These are phyloP conservation scores for Daldinia sp. DNA, from an alignment of 2,329 filamentous ascomycete genomes.

Conservation along the genomic window DNA sequence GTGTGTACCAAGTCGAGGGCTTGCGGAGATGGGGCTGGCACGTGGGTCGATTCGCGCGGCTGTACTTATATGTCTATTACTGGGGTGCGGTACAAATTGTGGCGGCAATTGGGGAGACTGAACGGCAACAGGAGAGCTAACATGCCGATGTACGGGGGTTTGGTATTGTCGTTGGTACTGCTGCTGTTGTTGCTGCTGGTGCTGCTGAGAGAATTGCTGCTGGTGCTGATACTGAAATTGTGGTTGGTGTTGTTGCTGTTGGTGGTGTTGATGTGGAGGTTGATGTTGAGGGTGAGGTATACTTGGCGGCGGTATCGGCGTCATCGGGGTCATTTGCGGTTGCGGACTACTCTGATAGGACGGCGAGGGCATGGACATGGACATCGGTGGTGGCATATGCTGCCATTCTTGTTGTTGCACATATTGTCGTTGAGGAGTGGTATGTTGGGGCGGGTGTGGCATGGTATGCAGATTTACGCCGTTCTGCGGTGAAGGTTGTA, in stretches of 20 bases:
- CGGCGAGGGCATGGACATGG: constrained; percentile 59
- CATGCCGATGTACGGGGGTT: constrained; percentile 40
- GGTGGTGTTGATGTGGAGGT: constrained; percentile 20
- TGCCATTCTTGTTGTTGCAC: constrained; percentile 52
- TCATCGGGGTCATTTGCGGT: constrained; percentile 20
- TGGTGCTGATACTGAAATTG: constrained; percentile 40
- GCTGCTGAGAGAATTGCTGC: constrained; percentile 32
- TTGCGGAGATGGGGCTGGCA: constrained; percentile 49
- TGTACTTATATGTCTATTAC: constrained; percentile 41
- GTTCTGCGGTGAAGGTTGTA: constrained; percentile 41
- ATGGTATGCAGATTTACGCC: constrained; percentile 47
- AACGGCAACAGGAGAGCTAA: constrained; percentile 45
- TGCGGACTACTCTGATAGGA: constrained; percentile 47
- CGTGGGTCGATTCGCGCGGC: constrained; percentile 48
- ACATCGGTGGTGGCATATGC: constrained; percentile 48
- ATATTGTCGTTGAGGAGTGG: constrained; percentile 53
- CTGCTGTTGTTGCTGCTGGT: constrained; percentile 22
- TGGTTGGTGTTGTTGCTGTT: constrained; percentile 13
- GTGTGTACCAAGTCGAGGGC: constrained; percentile 49
- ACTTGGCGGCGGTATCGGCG: constrained; percentile 15
- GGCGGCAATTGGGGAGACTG: constrained; percentile 48
- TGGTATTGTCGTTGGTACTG: constrained; percentile 41
- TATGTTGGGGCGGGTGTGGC: constrained; percentile 55
- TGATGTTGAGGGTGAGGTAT: constrained; percentile 29
- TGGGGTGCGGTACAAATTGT: constrained; percentile 43